Conservation (phyloP, 768 basidiomycete genomes). For the Punctularia strigosozonata region DNA sequence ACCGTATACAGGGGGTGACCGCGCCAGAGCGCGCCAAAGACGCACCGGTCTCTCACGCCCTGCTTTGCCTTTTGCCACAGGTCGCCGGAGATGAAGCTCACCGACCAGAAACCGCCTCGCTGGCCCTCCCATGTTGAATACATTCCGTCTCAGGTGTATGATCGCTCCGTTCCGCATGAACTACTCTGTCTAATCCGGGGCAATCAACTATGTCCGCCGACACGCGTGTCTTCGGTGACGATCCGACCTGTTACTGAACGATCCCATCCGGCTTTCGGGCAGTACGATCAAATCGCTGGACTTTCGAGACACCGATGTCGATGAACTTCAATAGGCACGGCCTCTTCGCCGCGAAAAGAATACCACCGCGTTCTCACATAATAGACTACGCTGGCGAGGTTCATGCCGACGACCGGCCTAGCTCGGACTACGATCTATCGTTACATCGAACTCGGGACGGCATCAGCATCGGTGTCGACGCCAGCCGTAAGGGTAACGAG, state of each 20-base stretch:
- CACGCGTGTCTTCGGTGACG: constrained; percentile 25
- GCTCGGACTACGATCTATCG: constrained; percentile 83
- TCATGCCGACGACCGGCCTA: constrained; percentile 61
- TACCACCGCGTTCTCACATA: constrained; percentile 53
- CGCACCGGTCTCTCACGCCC: too few species aligned
- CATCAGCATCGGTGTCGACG: constrained; percentile 68
- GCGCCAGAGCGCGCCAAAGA: background rate
- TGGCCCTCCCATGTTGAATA: constrained; percentile 52
- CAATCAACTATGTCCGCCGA: background rate
- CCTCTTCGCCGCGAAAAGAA: constrained; percentile 67
- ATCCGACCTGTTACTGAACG: constrained; percentile 45
- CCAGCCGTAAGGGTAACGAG: constrained; percentile 68
- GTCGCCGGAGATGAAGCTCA: too few species aligned
- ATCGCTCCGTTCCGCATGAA: constrained; percentile 40
- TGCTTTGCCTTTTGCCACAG: too few species aligned
- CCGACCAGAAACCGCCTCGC: constrained; percentile 23
- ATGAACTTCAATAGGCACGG: constrained; percentile 52
- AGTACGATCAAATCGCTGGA: background rate
- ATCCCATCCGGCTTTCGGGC: constrained; percentile 51
- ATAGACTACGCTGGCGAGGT: constrained; percentile 79
- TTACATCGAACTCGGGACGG: constrained; percentile 50
- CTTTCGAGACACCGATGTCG: background rate
- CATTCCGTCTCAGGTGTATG: constrained; percentile 37
- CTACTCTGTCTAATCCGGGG: constrained; percentile 28
- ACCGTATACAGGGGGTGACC: background rate